These are phyloP conservation scores for Globisporangium iwayamae DNA, from an alignment of 352 stramenopile genomes.

Conservation along the genomic window DNA sequence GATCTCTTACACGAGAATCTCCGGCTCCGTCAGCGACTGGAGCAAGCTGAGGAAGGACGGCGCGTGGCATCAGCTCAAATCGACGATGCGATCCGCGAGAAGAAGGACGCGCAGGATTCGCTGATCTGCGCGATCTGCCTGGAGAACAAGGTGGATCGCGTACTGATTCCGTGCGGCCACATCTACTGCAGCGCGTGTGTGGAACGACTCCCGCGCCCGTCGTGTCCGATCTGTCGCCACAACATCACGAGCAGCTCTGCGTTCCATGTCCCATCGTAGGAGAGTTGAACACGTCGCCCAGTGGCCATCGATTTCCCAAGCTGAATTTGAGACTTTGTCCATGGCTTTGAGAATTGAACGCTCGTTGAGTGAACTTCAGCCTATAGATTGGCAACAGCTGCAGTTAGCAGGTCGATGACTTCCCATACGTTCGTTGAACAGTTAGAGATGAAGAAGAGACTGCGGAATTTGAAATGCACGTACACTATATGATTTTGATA, in stretches of 20 bases:
- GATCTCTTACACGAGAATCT: slow-evolving; percentile 63
- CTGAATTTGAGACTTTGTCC: not conserved
- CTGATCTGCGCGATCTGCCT: slow-evolving; percentile 79
- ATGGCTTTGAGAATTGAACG: not conserved
- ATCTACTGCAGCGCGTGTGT: slow-evolving; percentile 78
- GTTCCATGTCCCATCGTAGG: slow-evolving; percentile 68
- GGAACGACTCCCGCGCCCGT: slow-evolving; percentile 47
- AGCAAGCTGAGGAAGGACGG: slow-evolving; percentile 60
- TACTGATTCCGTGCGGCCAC: slow-evolving; percentile 81
- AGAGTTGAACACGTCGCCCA: not conserved
- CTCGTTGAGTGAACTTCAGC: too few relatives aligned
- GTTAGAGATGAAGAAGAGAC: too few relatives aligned
- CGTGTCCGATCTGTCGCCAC: slow-evolving; percentile 72
- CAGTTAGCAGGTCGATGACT: too few relatives aligned
- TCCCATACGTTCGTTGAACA: too few relatives aligned
- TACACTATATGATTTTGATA: slow-evolving; percentile 2
- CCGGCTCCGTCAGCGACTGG: slow-evolving; percentile 54
- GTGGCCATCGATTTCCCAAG: too few relatives aligned
- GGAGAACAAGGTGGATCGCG: slow-evolving; percentile 75
- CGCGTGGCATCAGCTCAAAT: slow-evolving; percentile 58
- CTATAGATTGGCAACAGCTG: too few relatives aligned
- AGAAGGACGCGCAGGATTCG: slow-evolving; percentile 70
- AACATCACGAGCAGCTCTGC: slow-evolving; percentile 50
- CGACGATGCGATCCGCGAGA: slow-evolving; percentile 62
- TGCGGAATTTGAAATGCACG: too few relatives aligned